Evolutionary conservation across 2,329 filamentous ascomycete species (phyloP).

Genomic region (Xylaria sp.): DNA sequence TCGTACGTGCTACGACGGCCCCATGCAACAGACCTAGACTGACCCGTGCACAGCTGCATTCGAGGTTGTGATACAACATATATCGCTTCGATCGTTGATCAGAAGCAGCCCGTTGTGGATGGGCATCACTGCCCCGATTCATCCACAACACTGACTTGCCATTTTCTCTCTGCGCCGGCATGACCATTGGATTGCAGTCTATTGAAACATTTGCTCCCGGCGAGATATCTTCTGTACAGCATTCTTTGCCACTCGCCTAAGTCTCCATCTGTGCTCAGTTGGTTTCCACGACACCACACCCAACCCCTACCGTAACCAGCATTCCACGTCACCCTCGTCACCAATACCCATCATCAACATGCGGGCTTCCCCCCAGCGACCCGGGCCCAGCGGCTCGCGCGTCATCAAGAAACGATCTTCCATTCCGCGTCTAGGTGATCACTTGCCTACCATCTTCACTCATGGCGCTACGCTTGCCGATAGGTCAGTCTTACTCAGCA

Average conservation of each 20-base stretch:
- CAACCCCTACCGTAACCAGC: background rate
- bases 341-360: conserved; percentile 24
- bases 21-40: background rate
- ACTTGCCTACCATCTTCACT: conserved; percentile 34
- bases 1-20: background rate
- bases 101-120: background rate
- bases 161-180: conserved; percentile 8
- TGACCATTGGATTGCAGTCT: conserved; percentile 13
- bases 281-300: background rate
- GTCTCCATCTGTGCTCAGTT: background rate
- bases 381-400: conserved; percentile 41
- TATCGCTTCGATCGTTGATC: background rate
- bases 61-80: background rate
- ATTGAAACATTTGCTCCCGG: conserved; percentile 1
- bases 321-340: background rate
- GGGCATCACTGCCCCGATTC: background rate
- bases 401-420: conserved; percentile 39
- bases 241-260: conserved; percentile 4
- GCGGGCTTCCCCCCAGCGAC: conserved; percentile 37
- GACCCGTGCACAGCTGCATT: conserved; percentile 12
- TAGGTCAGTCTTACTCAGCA: conserved; percentile 26
- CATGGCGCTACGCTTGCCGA: background rate
- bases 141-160: background rate
- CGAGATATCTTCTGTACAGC: conserved; percentile 4
- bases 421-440: conserved; percentile 43